Percentiles rank a stretch among this genome's conserved stretches.
Evolutionary conservation across 768 basidiomycete species (phyloP).

Genomic region (Naganishia vishniacii): DNA sequence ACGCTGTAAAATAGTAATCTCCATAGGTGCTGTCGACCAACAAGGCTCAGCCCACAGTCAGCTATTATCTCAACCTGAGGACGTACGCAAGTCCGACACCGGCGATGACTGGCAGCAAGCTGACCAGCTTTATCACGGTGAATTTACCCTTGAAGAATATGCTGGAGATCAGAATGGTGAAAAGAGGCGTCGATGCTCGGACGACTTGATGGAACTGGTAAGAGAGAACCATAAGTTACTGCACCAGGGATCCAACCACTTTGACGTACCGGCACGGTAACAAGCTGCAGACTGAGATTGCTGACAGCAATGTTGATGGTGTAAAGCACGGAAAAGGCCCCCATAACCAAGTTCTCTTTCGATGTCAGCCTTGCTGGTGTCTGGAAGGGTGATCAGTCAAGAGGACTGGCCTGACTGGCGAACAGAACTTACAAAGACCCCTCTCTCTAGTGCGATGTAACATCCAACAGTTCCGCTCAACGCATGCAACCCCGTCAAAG

Average conservation of each 20-base stretch:
- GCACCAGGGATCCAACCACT: constrained; percentile 11
- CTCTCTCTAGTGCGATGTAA: constrained; percentile 58
- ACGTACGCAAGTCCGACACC: constrained; percentile 85
- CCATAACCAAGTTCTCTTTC: constrained; percentile 59
- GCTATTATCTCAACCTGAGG: background rate
- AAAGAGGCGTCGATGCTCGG: constrained; percentile 83
- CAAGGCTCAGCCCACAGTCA: background rate
- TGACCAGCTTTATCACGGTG: constrained; percentile 61
- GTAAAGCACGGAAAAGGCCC: constrained; percentile 81
- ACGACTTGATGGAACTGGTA: constrained; percentile 92
- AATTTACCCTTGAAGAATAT: constrained; percentile 62
- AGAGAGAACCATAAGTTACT: background rate
- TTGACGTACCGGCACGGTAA: constrained; percentile 75
- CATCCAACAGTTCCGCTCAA: constrained; percentile 79
- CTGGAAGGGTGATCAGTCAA: constrained; percentile 31
- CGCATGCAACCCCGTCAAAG: constrained; percentile 85
- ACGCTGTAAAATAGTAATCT: constrained; percentile 83
- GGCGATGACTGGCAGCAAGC: constrained; percentile 74
- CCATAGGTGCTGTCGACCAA: constrained; percentile 68
- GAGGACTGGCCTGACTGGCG: background rate
- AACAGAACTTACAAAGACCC: constrained; percentile 53
- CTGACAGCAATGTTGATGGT: constrained; percentile 91
- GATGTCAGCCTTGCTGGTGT: constrained; percentile 56
- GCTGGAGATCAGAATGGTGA: constrained; percentile 73
- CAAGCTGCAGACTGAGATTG: constrained; percentile 80